phyloP scores from a whole-genome alignment of 1,139 yeast species.

The Candida anutae region DNA sequence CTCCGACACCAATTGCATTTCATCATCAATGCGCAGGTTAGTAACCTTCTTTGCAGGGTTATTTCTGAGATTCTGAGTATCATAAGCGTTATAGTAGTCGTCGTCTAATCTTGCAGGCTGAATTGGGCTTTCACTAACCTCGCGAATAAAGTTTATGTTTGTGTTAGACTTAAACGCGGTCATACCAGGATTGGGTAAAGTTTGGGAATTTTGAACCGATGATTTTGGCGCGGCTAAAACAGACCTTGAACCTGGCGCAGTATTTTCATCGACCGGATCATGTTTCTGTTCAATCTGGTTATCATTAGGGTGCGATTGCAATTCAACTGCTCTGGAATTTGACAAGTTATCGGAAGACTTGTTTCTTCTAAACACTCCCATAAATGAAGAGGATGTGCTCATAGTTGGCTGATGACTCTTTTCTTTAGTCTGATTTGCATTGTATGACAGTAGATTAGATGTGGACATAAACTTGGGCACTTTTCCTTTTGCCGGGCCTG shows the following conservation, averaged over 20 bases:
- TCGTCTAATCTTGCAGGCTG: conserved; percentile 7
- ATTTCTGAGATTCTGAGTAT: conserved; percentile 15
- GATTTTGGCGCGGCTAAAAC: neutral
- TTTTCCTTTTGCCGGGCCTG: neutral
- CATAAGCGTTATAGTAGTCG: conserved; percentile 13
- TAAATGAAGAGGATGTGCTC: conserved; percentile 5
- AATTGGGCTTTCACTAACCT: conserved; percentile 22
- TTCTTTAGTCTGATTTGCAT: conserved; percentile 15
- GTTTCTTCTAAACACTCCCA: conserved; percentile 21
- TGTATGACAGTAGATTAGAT: conserved; percentile 16
- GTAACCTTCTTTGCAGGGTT: conserved; percentile 22
- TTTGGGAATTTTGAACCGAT: no score
- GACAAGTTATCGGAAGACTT: conserved; percentile 3
- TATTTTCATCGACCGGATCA: neutral
- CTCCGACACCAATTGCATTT: conserved; percentile 15
- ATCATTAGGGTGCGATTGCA: neutral
- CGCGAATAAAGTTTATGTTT: conserved; percentile 26
- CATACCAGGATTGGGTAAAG: conserved; percentile 1
- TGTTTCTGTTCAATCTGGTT: neutral
- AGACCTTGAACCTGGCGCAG: neutral
- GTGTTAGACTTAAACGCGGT: conserved; percentile 12
- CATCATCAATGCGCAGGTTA: conserved; percentile 21
- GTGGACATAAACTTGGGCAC: conserved; percentile 5
- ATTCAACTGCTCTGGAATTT: neutral
- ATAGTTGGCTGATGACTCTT: neutral